phyloP scores from a whole-genome alignment of 164 flowering plant species.

The Vitis riparia region DNA sequence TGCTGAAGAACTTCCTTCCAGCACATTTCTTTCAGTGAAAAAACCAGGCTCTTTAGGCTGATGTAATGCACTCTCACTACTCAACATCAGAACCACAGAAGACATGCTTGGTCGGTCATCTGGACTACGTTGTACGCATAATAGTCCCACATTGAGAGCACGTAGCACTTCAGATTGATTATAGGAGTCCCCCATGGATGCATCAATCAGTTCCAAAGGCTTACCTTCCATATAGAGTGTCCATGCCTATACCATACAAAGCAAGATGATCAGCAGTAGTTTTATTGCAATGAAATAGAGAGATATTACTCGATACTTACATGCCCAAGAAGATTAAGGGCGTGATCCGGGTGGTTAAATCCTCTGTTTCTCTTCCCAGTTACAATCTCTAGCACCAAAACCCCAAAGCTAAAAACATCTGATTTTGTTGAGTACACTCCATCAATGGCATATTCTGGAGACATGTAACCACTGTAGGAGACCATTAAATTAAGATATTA shows the following conservation, averaged over 20 bases:
- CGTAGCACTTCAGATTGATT: conserved; percentile 8
- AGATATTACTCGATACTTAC: conserved; percentile 6
- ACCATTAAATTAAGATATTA: background rate
- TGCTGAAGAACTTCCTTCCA: background rate
- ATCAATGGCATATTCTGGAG: conserved; percentile 24
- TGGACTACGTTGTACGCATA: conserved; percentile 25
- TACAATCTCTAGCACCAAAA: conserved; percentile 21
- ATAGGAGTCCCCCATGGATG: background rate
- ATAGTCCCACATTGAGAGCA: conserved; percentile 24
- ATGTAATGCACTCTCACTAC: background rate
- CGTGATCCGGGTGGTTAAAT: conserved; percentile 11
- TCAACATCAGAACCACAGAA: conserved; percentile 23
- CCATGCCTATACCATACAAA: conserved; percentile 22
- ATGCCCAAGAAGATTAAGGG: conserved; percentile 20
- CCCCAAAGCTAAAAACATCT: conserved; percentile 24
- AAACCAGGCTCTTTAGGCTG: conserved; percentile 6
- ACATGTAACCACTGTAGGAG: conserved; percentile 24
- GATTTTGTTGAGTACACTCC: conserved; percentile 23
- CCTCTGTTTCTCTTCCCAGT: conserved; percentile 17
- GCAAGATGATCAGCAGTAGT: background rate
- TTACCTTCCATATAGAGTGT: conserved; percentile 18
- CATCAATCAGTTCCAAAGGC: conserved; percentile 19
- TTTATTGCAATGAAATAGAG: background rate
- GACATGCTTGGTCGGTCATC: conserved; percentile 31
- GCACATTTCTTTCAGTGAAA: background rate